Evolutionary conservation across 148 eudicot genomes (phyloP).

Genomic region (Agrostemma githago): DNA sequence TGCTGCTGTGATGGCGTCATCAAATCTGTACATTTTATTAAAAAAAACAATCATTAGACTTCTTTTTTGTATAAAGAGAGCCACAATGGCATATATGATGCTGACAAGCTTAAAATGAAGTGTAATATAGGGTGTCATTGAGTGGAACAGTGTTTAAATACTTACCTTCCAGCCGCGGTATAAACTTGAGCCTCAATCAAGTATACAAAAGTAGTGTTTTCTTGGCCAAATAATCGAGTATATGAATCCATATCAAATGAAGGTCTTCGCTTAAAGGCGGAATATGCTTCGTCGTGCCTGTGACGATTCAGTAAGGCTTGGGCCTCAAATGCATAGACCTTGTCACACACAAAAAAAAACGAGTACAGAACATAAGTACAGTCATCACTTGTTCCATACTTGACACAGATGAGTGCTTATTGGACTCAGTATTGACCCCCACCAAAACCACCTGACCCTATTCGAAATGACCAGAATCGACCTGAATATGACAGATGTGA

Average conservation of each 20-base stretch:
- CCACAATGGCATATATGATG: no score
- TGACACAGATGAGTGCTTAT: neutral
- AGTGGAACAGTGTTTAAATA: no score
- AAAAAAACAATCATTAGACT: neutral
- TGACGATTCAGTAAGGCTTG: constrained; percentile 61
- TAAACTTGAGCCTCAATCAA: constrained; percentile 47
- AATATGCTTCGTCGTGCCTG: constrained; percentile 61
- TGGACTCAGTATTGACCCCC: no score
- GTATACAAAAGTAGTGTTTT: constrained; percentile 27
- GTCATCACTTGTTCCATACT: neutral
- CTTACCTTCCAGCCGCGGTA: constrained; percentile 56
- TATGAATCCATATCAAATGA: constrained; percentile 36
- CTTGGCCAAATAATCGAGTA: constrained; percentile 42
- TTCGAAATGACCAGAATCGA: no score
- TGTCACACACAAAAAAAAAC: constrained; percentile 9
- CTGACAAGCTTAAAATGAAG: no score
- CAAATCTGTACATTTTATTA: constrained; percentile 39
- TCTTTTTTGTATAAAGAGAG: no score
- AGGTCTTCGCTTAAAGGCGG: constrained; percentile 34
- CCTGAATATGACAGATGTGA: no score
- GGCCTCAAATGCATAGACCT: constrained; percentile 61
- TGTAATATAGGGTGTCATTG: no score
- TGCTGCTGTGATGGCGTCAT: constrained; percentile 56
- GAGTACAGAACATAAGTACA: neutral
- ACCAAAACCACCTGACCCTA: no score